phyloP scores from a whole-genome alignment of 768 basidiomycete genomes.

The Agrocybe pediades region DNA sequence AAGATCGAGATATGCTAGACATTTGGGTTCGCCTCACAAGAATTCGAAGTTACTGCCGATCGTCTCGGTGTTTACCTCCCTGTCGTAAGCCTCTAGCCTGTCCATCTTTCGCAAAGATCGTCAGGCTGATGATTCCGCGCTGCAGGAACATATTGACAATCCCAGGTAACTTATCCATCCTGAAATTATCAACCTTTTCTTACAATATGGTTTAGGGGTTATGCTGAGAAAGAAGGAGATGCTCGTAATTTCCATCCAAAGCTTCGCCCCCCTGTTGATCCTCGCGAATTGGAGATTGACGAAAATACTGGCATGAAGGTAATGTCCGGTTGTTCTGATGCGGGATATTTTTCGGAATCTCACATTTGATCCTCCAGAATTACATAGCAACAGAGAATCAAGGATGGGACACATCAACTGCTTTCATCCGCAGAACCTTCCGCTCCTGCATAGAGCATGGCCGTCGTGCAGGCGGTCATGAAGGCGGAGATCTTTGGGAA shows the following conservation, averaged over 20 bases:
- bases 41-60: constrained; percentile 73
- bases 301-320: constrained; percentile 82
- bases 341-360: neutral
- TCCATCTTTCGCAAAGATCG: neutral
- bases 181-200: neutral
- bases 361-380: constrained; percentile 42
- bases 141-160: constrained; percentile 76
- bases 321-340: neutral
- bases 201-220: constrained; percentile 44
- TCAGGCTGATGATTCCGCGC: too few relatives aligned
- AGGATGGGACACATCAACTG: constrained; percentile 76
- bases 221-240: constrained; percentile 69
- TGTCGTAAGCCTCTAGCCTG: constrained; percentile 41
- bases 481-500: constrained; percentile 60
- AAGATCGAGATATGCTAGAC: constrained; percentile 35
- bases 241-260: constrained; percentile 70
- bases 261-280: constrained; percentile 73
- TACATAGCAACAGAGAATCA: constrained; percentile 74
- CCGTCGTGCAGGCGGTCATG: constrained; percentile 54
- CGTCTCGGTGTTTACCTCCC: constrained; percentile 79
- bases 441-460: constrained; percentile 68
- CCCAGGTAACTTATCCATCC: constrained; percentile 49
- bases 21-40: constrained; percentile 63
- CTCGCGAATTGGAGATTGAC: constrained; percentile 76
- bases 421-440: constrained; percentile 64